Percentiles rank a stretch among this genome's conserved stretches.
These are phyloP conservation scores for Candida ortonii DNA, from an alignment of 805 yeast genomes.

Conservation along the genomic window DNA sequence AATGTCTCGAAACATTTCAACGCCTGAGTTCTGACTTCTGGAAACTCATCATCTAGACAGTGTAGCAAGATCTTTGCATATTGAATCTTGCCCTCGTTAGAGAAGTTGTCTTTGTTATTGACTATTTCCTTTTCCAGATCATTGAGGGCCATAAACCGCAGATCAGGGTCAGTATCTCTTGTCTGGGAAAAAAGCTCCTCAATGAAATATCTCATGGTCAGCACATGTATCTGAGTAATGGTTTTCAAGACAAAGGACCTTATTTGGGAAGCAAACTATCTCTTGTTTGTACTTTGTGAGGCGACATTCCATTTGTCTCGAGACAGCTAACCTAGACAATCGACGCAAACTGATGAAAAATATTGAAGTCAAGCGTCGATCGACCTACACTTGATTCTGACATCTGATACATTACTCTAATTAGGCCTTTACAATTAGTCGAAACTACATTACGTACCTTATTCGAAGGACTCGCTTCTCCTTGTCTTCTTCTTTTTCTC, in stretches of 20 bases:
- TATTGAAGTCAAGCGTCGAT: no score
- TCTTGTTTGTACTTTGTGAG: no score
- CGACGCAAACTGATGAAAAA: no score
- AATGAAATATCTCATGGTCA: constrained; percentile 27
- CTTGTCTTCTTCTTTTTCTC: constrained; percentile 12
- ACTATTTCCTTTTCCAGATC: constrained; percentile 53
- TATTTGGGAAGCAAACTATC: no score
- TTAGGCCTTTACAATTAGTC: no score
- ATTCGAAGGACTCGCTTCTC: constrained; percentile 12
- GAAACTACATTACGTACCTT: no score
- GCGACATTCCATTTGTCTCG: no score
- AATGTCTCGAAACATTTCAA: constrained; percentile 46
- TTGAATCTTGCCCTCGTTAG: constrained; percentile 34
- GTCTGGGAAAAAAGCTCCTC: constrained; percentile 41
- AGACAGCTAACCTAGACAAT: no score
- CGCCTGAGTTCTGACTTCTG: constrained; percentile 76
- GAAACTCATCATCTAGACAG: constrained; percentile 53
- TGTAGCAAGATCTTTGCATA: constrained; percentile 26
- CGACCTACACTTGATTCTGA: no score
- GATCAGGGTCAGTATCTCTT: constrained; percentile 72
- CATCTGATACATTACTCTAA: no score
- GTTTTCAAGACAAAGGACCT: no score
- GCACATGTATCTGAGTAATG: no score
- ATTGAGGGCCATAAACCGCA: constrained; percentile 80
- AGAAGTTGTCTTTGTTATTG: constrained; percentile 37